A percentile compares a stretch with the other conserved stretches of the same genome.
Evolutionary conservation across 1,284 basidiomycete species (phyloP).

Genomic region (Porogramme epimiltina): DNA sequence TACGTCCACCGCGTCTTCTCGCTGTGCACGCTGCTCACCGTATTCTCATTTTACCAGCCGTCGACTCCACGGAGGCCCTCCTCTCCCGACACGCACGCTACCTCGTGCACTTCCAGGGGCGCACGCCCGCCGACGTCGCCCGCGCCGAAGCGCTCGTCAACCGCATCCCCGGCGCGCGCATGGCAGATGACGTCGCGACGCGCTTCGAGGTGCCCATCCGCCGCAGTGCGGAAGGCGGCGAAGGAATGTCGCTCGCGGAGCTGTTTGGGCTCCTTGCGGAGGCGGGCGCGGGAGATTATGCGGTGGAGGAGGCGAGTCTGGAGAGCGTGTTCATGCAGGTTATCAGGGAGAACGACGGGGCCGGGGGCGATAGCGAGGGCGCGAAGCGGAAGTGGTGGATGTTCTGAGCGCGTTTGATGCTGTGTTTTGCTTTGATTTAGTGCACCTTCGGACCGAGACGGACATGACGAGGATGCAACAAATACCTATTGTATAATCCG

Average conservation of each 20-base stretch:
- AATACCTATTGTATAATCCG: too few species aligned
- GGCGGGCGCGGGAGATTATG: constrained; percentile 62
- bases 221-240: too few species aligned
- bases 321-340: constrained; percentile 79
- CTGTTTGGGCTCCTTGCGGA: constrained; percentile 59
- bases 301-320: constrained; percentile 66
- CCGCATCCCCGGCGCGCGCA: constrained; percentile 61
- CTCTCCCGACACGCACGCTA: constrained; percentile 71
- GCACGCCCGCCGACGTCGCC: constrained; percentile 57
- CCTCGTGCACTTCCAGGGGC: constrained; percentile 77
- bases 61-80: constrained; percentile 69
- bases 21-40: neutral
- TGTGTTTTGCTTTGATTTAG: too few species aligned
- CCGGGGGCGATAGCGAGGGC: constrained; percentile 49
- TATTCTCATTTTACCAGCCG: constrained; percentile 38
- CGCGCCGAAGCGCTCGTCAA: constrained; percentile 63
- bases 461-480: too few species aligned
- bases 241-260: constrained; percentile 50
- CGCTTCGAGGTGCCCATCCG: constrained; percentile 75
- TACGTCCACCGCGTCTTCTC: constrained; percentile 31
- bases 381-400: constrained; percentile 26
- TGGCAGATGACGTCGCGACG: constrained; percentile 76
- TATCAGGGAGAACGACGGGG: constrained; percentile 58
- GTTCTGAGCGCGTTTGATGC: constrained; percentile 4
- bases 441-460: too few species aligned